Base-by-base conservation (phyloP, 1,139 yeast genomes). In the Geotrichum cucujoidarum region DNA sequence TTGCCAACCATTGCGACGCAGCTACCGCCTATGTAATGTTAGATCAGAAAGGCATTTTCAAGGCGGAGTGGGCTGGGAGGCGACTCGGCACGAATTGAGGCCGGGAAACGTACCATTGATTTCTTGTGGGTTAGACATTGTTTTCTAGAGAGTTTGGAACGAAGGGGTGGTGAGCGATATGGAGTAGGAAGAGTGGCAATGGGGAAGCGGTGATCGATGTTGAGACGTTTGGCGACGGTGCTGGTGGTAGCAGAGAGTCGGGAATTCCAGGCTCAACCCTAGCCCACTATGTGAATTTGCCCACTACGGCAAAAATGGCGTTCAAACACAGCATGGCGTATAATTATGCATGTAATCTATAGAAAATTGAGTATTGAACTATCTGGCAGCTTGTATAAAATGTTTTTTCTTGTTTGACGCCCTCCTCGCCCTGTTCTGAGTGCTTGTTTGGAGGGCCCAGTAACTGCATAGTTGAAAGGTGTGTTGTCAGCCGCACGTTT, bases 1-100 rank as follows among this genome's bases (percentile, higher is more conserved):
- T 94, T 90, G 59, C 99, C 99, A 22, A 84, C 83, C 99, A 94
- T 94, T 57, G 98, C 98, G 36, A 94, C 95, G 52, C 95, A 95
- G 53, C 95, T 78, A 69, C 99, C 98, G 69, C 95, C 84, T 76
- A 18, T 18, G 6, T 24, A 10, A 24, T n/a, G 27, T 24, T 24
- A 16, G 14, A 6, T 21, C 17, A 30, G 25, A n/a, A n/a, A n/a
- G 14, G 22, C 33, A 18, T 38, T 24, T 27, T 31, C 41, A 17
- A 11, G 22, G 27, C 10, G 34, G 10, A 13, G n/a, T 17, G 10
- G 18, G 16, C 21, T 22, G 35, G 4, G n/a, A n/a, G 21, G 20
- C 8, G 42, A 24, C n/a, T 22, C n/a, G 38, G 43, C 35, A 18
- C 11, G 22, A 10, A 14, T n/a, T 33, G 4, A 22, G 17, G 27